Conservation (phyloP, 2,329 filamentous ascomycete genomes). For the Escovopsis weberi region DNA sequence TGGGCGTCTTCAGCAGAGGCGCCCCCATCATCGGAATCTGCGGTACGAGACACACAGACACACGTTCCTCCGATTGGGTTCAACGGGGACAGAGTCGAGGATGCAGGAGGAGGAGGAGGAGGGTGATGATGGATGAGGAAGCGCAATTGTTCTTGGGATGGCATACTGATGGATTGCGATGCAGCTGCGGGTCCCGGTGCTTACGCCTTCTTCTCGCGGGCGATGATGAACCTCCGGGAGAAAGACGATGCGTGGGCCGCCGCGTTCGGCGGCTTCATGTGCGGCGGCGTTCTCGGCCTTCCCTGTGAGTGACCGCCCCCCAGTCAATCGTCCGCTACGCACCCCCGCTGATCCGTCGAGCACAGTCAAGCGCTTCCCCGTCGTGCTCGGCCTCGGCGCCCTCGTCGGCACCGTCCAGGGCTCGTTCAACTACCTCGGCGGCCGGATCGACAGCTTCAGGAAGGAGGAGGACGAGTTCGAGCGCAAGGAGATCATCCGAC, state of each 20-base stretch:
- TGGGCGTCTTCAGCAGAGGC: constrained; percentile 66
- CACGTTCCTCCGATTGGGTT: no score
- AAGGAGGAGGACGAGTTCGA: constrained; percentile 55
- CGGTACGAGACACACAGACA: constrained; percentile 13
- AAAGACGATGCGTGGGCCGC: constrained; percentile 69
- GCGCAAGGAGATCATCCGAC: constrained; percentile 59
- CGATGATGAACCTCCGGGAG: constrained; percentile 71
- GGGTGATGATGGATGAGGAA: not conserved
- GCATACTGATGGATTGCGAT: constrained; percentile 1
- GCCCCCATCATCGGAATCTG: constrained; percentile 53
- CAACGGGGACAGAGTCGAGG: not conserved
- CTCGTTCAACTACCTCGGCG: constrained; percentile 54
- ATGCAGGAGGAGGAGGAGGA: not conserved
- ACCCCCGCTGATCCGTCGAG: not conserved
- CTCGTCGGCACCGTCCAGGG: constrained; percentile 42
- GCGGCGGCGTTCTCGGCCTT: constrained; percentile 58
- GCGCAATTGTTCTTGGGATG: not conserved
- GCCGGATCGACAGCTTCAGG: constrained; percentile 37
- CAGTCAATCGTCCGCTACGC: not conserved
- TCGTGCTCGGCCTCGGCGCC: constrained; percentile 53
- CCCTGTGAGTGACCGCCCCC: constrained; percentile 39
- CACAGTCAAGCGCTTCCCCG: constrained; percentile 42
- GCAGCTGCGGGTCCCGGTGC: constrained; percentile 47
- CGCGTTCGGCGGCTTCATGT: constrained; percentile 61
- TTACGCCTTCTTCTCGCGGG: constrained; percentile 63